Evolutionary conservation across 148 eudicot genomes (phyloP), one percentile per base, ranked within the genome.

Genomic region (Limonium bicolor): DNA sequence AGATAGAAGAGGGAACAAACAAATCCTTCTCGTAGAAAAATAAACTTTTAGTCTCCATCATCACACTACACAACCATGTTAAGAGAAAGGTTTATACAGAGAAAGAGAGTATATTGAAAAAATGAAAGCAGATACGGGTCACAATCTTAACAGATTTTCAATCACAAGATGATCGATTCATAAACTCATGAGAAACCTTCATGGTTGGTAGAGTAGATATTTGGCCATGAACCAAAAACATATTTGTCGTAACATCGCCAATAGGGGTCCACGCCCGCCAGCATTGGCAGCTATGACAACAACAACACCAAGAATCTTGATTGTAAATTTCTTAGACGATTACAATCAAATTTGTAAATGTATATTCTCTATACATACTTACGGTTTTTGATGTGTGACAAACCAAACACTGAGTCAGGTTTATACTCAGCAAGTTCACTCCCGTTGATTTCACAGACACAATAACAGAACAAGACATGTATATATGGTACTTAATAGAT

Each of bases 251-350:
- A 52, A 90, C 94, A 59, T 85, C 99, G 36, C 99, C 99, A 56
- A 90, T 90, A 38, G 99, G 99, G 54, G 95, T 73, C 99, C 99
- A 90, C 42, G 94, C 85, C 99, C 99, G 60, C 99, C 99, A 62
- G 99, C 85, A 67, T 90, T 90, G 65, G 99, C 99, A 36, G 99
- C 93, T 52, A 90, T 70, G 32, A 90, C 99, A 37, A 90, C 78
- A 40, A 90, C 95, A 64, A 73, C 99, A 59, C 99, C 99, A 24
- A 90, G 74, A 69, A 90, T 59, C 95, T 95, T 90, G 68, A 29
- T 49, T 56, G 37, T 15, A 42, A 49, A 24, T 48, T 26, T n/a
- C n/a, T n/a, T n/a, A n/a, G n/a, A n/a, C n/a, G n/a, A n/a, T n/a
- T n/a, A n/a, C n/a, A n/a, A n/a, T n/a, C n/a, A n/a, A n/a, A n/a